These are phyloP conservation scores for Lenzites betulinus DNA, from an alignment of 768 basidiomycete species.

Conservation along the genomic window DNA sequence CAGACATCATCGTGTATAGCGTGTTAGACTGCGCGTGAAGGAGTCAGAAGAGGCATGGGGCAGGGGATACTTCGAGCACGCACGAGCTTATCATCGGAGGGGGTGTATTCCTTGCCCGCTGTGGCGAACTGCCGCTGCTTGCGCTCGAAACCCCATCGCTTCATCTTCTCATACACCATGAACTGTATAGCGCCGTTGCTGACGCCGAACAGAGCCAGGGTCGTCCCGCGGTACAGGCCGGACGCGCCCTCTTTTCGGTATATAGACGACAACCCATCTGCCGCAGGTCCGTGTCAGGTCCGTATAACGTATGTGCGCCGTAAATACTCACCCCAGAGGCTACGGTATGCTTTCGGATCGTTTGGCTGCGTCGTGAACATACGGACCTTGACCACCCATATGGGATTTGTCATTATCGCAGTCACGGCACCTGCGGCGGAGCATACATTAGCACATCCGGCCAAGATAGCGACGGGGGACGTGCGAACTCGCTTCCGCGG, in stretches of 20 bases:
- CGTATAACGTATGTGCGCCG: constrained; percentile 3
- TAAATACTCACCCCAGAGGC: constrained; percentile 65
- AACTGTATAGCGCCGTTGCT: constrained; percentile 96
- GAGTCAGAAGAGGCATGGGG: neutral
- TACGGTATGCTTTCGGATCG: constrained; percentile 74
- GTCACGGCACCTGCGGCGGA: constrained; percentile 77
- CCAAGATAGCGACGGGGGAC: constrained; percentile 22
- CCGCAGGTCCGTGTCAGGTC: neutral
- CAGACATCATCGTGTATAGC: constrained; percentile 91
- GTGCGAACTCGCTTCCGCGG: constrained; percentile 94
- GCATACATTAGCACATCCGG: constrained; percentile 8
- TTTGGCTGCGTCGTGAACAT: constrained; percentile 84
- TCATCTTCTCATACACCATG: constrained; percentile 96
- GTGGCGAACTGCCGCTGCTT: constrained; percentile 65
- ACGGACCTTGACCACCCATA: constrained; percentile 97
- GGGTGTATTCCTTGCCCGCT: constrained; percentile 63
- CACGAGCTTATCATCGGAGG: constrained; percentile 86
- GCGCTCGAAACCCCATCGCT: constrained; percentile 81
- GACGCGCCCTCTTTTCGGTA: constrained; percentile 69
- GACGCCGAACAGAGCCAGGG: constrained; percentile 88
- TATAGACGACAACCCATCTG: constrained; percentile 76
- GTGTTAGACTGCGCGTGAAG: constrained; percentile 71
- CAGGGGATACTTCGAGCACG: constrained; percentile 30
- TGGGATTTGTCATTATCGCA: constrained; percentile 92
- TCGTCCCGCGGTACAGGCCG: constrained; percentile 87